Base-by-base conservation (phyloP, 2,329 filamentous ascomycete species). In the Microdochium bolleyi region DNA sequence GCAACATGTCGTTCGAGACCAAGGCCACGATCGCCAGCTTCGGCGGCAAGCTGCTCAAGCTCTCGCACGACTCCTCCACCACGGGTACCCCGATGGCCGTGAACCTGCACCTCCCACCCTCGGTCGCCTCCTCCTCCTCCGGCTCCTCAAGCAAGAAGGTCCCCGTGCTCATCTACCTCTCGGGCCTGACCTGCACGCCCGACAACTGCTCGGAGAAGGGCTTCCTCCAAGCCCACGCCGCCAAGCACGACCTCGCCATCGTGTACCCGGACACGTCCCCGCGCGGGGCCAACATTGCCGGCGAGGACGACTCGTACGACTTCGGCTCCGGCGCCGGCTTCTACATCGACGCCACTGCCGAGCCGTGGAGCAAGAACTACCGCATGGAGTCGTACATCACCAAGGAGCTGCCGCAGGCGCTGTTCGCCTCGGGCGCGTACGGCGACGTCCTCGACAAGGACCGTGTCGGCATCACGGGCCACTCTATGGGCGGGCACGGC, bases 401-500 rank as follows among this genome's bases (percentile, higher is more conserved):
- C n/a, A 70, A 80, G 52, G 94, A 99, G 72, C 83, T 99, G n/a
- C 92, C 92, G 1, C 73, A 77, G 16, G 76, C 84, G 1, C 79
- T 97, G 24, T 95, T 92, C 70, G 70, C 70, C 27, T 75, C 78
- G 67, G 67, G 72, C 27, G 78, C 81, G 24, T 95, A 91, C 71
- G 75, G 80, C 27, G 78, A 68, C 60, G 56, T 83, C 64, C 75
- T 99, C 27, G 92, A 97, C 68, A 64, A 70, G 0, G 70, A 64
- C 25, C 79, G 86, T 41, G 84, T 96, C 52, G 87, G 85, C 69
- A 94, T 99, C 63, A 89, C 89, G 41, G 94, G 94, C 5, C 94
- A 99, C 74, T 92, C 86, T 62, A 99, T 99, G 94, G 94, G 94
- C 60, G 94, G 94, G 0, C 94, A 99, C 70, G 94, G 94, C 57